Percentiles rank a stretch among this genome's conserved stretches.
Evolutionary conservation across 1,284 basidiomycete species (phyloP).

Genomic region (Pseudozyma pruni): DNA sequence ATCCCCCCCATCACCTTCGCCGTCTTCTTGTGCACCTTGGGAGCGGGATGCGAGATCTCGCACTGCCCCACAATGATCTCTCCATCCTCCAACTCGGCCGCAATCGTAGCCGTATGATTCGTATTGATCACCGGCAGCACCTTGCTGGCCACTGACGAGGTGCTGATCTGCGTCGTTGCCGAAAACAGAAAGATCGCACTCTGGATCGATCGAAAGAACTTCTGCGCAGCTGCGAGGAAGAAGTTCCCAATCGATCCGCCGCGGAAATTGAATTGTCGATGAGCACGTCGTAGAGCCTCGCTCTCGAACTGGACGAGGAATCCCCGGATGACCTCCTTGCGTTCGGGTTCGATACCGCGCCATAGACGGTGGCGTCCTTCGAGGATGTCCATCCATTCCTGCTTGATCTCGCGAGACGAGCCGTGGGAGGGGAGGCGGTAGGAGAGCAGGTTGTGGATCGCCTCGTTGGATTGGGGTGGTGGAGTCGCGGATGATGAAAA

Average conservation of each 20-base stretch:
- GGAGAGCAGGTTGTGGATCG: slow-evolving; percentile 80
- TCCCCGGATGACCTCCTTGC: slow-evolving; percentile 86
- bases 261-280: slow-evolving; percentile 64
- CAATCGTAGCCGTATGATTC: slow-evolving; percentile 95
- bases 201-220: slow-evolving; percentile 69
- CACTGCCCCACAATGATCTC: slow-evolving; percentile 89
- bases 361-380: slow-evolving; percentile 87
- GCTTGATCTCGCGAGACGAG: slow-evolving; percentile 80
- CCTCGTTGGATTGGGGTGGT: slow-evolving; percentile 62
- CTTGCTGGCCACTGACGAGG: slow-evolving; percentile 70
- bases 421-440: slow-evolving; percentile 80
- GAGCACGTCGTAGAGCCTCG: slow-evolving; percentile 82
- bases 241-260: slow-evolving; percentile 64
- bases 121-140: slow-evolving; percentile 91
- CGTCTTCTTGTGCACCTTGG: too few species aligned
- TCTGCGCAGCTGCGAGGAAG: slow-evolving; percentile 61
- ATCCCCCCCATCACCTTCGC: neutral
- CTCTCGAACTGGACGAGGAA: slow-evolving; percentile 82
- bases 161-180: slow-evolving; percentile 79
- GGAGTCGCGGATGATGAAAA: slow-evolving; percentile 39
- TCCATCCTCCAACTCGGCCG: slow-evolving; percentile 85
- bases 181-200: slow-evolving; percentile 96
- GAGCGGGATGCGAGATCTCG: slow-evolving; percentile 90
- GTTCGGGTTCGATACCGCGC: slow-evolving; percentile 87
- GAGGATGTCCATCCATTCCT: slow-evolving; percentile 90